Conservation (phyloP, 2,329 filamentous ascomycete genomes). For the Immersiporthe knoxdaviesiana region DNA sequence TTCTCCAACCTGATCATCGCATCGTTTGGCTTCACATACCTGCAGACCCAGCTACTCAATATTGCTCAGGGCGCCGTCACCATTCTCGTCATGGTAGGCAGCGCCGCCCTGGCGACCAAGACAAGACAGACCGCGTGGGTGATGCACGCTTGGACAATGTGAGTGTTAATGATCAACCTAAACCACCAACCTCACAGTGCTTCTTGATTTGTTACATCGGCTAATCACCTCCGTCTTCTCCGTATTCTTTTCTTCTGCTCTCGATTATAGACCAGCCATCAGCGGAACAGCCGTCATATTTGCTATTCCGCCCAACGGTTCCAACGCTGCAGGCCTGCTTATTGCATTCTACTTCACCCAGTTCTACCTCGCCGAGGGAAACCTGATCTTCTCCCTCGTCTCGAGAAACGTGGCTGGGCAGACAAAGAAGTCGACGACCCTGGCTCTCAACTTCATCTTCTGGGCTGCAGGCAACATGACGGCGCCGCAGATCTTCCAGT, state of each 20-base stretch:
- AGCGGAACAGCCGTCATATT: conserved; percentile 47
- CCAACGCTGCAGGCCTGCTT: conserved; percentile 42
- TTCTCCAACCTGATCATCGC: conserved; percentile 46
- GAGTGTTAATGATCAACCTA: background rate
- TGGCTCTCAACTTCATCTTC: conserved; percentile 45
- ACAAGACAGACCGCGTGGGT: conserved; percentile 30
- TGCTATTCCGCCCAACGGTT: conserved; percentile 36
- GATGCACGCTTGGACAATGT: background rate
- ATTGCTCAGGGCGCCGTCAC: conserved; percentile 48
- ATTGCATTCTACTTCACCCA: conserved; percentile 50
- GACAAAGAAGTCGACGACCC: conserved; percentile 48
- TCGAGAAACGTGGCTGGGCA: conserved; percentile 47
- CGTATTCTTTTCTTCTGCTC: too few species aligned
- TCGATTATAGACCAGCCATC: background rate
- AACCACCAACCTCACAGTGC: too few species aligned
- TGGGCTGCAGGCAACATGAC: conserved; percentile 48
- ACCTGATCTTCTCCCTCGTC: conserved; percentile 47
- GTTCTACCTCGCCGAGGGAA: conserved; percentile 46
- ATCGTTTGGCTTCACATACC: conserved; percentile 43
- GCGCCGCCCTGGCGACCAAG: conserved; percentile 40
- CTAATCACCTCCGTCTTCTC: too few species aligned
- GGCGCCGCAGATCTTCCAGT: conserved; percentile 41
- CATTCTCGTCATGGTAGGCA: conserved; percentile 41
- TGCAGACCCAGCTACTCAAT: conserved; percentile 45
- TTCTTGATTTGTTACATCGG: too few species aligned